phyloP scores from a whole-genome alignment of 441 rosid genomes.

The Pelargonium australe region DNA sequence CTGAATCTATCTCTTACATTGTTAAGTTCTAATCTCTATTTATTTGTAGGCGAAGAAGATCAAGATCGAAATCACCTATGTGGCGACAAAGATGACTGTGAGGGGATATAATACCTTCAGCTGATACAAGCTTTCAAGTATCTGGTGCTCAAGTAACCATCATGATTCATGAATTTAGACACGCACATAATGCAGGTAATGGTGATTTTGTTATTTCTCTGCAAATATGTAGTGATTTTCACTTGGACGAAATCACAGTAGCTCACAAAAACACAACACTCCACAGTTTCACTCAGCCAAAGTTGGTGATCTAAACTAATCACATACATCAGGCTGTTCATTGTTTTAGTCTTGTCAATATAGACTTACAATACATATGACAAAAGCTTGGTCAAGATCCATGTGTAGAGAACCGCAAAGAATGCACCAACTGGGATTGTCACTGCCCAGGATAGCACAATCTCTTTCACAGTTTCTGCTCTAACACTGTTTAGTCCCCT shows the following conservation, averaged over 20 bases:
- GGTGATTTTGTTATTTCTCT: too few relatives aligned
- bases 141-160: too few relatives aligned
- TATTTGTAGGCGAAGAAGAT: conserved; percentile 6
- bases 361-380: conserved; percentile 46
- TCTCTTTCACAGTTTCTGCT: conserved; percentile 83
- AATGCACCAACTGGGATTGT: conserved; percentile 87
- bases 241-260: too few relatives aligned
- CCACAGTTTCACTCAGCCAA: neutral
- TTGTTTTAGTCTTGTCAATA: conserved; percentile 13
- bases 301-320: conserved; percentile 23
- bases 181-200: too few relatives aligned
- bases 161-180: too few relatives aligned
- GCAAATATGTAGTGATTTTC: too few relatives aligned
- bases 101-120: conserved; percentile 7
- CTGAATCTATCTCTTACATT: neutral
- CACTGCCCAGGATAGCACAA: conserved; percentile 83
- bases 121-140: conserved; percentile 2
- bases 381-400: conserved; percentile 77
- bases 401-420: conserved; percentile 74
- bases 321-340: conserved; percentile 27
- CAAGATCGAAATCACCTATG: conserved; percentile 42
- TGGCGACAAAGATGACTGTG: conserved; percentile 43
- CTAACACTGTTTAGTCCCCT: conserved; percentile 87
- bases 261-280: too few relatives aligned
- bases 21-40: neutral